phyloP scores from a whole-genome alignment of 805 yeast species.

The Kuraishia hungarica region DNA sequence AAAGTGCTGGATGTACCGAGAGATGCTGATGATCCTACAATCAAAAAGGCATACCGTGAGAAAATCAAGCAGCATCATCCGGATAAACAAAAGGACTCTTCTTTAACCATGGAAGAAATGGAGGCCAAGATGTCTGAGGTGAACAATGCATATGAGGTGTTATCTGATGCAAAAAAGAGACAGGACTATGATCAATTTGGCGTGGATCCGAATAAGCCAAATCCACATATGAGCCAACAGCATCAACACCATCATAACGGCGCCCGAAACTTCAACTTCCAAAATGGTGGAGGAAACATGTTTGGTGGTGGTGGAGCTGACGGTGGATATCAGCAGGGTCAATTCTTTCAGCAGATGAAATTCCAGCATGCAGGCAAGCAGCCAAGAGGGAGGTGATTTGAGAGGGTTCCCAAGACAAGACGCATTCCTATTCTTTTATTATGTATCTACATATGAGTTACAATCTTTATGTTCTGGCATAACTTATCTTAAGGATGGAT shows the following conservation, averaged over 20 bases:
- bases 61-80: slow-evolving; percentile 84
- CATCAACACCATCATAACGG: slow-evolving; percentile 4
- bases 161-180: slow-evolving; percentile 57
- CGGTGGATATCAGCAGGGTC: neutral
- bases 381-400: neutral
- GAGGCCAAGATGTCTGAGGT: slow-evolving; percentile 86
- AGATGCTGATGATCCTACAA: slow-evolving; percentile 62
- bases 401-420: too few relatives aligned
- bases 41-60: slow-evolving; percentile 74
- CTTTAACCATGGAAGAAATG: slow-evolving; percentile 52
- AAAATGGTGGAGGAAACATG: neutral
- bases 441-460: neutral
- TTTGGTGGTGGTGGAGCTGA: neutral
- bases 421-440: too few relatives aligned
- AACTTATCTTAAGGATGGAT: neutral
- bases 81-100: slow-evolving; percentile 62
- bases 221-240: slow-evolving; percentile 6
- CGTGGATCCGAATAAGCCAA: slow-evolving; percentile 15
- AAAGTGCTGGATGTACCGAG: slow-evolving; percentile 61
- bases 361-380: neutral
- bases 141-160: slow-evolving; percentile 86
- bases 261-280: neutral
- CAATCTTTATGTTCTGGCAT: neutral
- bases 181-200: slow-evolving; percentile 49
- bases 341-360: neutral